Base-by-base conservation (phyloP, 106 monocot species). In the Posidonia australis region DNA sequence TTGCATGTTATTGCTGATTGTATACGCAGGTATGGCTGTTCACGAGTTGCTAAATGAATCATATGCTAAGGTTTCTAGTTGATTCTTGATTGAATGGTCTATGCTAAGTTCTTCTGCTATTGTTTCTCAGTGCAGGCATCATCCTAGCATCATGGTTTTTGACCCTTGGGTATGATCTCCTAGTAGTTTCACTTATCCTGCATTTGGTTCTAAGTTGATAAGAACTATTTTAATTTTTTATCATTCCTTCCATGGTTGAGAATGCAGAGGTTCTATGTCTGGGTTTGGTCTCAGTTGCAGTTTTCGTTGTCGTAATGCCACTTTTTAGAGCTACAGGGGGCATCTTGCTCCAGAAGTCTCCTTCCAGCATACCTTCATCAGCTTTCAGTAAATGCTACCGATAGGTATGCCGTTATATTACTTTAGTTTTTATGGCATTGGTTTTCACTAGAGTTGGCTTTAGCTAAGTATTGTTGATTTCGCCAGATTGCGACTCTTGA, bases 1-100 rank as follows among this genome's bases (percentile, higher is more conserved):
- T 62, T 98, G 19, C 96, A 98, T 79, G 96, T 98, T 57, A 80
- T 98, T 65, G 84, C 96, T 47, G 96, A 98, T 84, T 98, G 90
- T 63, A 83, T 90, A 32, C 77, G 96, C 51, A 98, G 96, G 96
- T 90, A 82, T 55, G 48, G n/a, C 43, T 10, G 12, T 43, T 62
- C 22, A 42, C 42, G 10, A 21, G 43, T 58, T 29, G 14, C 19
- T 14, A 62, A 14, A 61, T 29, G 10, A 7, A 19, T 49, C 49
- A 24, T 19, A 21, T 61, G 60, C 42, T 61, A 36, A 55, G 13
- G 1, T 12, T 60, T 32, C 13, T 63, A 25, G 44, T 64, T 45
- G 13, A 3, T 47, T 63, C 26, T 30, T 47, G 16, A 26, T 24
- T 46, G 9, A 14, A 64, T 13, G 13, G 24, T 64, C n/a, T 64